phyloP scores from a whole-genome alignment of 2,329 filamentous ascomycete genomes.

The Neofusicoccum ribis region DNA sequence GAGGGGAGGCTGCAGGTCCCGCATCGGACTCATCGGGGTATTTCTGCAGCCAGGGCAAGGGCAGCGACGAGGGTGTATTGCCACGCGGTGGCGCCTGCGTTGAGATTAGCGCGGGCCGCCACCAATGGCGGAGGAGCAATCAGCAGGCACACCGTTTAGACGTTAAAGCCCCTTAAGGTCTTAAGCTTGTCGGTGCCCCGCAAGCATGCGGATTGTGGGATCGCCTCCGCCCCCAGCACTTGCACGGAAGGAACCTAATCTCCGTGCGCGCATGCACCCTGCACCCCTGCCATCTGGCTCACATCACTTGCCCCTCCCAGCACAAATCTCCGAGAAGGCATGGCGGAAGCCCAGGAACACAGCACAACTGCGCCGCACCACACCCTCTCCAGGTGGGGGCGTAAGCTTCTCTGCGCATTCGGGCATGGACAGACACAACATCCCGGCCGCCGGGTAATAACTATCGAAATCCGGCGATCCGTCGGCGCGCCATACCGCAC shows the following conservation, averaged over 20 bases:
- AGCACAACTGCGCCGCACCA: not conserved
- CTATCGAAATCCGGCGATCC: slow-evolving; percentile 10
- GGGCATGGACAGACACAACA: not conserved
- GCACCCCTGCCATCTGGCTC: not conserved
- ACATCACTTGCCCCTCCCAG: slow-evolving; percentile 1
- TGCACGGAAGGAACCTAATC: slow-evolving; percentile 9
- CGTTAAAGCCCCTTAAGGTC: not conserved
- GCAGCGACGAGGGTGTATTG: not conserved
- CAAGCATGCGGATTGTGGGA: not conserved
- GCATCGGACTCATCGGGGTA: not conserved
- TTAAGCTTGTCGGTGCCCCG: not conserved
- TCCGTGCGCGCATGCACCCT: not conserved
- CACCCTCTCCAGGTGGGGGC: not conserved
- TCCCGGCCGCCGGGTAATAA: not conserved
- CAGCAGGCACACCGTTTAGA: too few species aligned
- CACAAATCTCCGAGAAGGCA: slow-evolving; percentile 1
- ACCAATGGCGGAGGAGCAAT: not conserved
- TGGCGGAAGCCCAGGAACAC: too few species aligned
- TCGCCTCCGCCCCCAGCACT: not conserved
- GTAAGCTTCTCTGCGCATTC: not conserved
- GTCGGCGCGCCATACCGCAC: not conserved
- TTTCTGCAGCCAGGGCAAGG: not conserved
- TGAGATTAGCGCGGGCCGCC: not conserved
- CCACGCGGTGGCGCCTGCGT: not conserved
- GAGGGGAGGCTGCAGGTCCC: not conserved